phyloP scores from a whole-genome alignment of 2,329 filamentous ascomycete species.

The Penicillium sp. region DNA sequence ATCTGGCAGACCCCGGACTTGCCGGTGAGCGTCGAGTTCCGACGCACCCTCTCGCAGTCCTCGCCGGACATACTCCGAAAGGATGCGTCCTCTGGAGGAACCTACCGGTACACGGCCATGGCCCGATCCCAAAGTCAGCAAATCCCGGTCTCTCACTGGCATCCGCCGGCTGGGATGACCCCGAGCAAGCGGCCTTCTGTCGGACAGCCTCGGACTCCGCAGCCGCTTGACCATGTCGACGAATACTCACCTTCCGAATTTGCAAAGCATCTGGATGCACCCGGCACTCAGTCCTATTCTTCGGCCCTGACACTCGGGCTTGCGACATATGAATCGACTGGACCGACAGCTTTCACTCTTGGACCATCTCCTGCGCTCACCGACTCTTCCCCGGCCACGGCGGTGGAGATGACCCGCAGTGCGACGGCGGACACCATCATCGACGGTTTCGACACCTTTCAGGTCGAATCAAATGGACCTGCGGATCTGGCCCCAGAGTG shows the following conservation, averaged over 20 bases:
- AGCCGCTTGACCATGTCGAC: conserved; percentile 34
- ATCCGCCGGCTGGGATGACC: conserved; percentile 20
- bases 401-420: conserved; percentile 44
- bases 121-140: conserved; percentile 39
- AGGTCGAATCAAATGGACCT: conserved; percentile 38
- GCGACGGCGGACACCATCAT: conserved; percentile 44
- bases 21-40: conserved; percentile 29
- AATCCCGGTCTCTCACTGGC: conserved; percentile 30
- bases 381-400: conserved; percentile 26
- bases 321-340: conserved; percentile 14
- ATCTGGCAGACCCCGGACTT: conserved; percentile 40
- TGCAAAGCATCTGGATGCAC: conserved; percentile 35
- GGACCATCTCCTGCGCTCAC: conserved; percentile 16
- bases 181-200: conserved; percentile 31
- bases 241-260: conserved; percentile 43
- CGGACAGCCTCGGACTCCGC: conserved; percentile 24
- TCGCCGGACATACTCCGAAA: conserved; percentile 27
- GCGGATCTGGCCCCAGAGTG: conserved; percentile 21
- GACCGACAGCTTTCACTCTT: conserved; percentile 5
- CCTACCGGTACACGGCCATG: conserved; percentile 33
- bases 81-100: conserved; percentile 24
- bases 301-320: conserved; percentile 15
- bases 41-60: conserved; percentile 29
- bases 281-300: conserved; percentile 19
- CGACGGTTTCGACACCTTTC: conserved; percentile 42